These are phyloP conservation scores for Inga laurina DNA, from an alignment of 306 rosid genomes.

Conservation along the genomic window DNA sequence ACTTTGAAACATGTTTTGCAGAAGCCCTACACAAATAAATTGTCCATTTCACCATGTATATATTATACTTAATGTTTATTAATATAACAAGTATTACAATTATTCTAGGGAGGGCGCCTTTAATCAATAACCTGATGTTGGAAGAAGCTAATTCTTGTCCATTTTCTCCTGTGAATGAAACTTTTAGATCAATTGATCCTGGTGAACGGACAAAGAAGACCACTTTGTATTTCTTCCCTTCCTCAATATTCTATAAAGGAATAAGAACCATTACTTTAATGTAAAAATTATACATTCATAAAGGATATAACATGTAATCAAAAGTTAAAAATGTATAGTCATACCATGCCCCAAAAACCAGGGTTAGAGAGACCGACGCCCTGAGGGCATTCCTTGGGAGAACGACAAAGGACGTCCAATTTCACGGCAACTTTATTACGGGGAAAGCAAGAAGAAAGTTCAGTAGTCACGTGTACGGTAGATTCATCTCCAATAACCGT, in stretches of 20 bases:
- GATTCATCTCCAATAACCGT: too few relatives aligned
- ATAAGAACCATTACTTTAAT: background rate
- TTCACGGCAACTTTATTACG: conserved; percentile 58
- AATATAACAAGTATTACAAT: too few relatives aligned
- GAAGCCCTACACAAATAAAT: conserved; percentile 40
- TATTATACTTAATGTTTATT: background rate
- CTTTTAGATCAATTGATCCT: background rate
- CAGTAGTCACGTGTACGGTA: conserved; percentile 41
- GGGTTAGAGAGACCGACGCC: conserved; percentile 52
- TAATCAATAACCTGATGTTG: conserved; percentile 36
- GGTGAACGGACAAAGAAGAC: background rate
- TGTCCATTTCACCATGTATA: too few relatives aligned
- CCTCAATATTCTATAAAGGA: conserved; percentile 49
- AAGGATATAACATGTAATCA: too few relatives aligned
- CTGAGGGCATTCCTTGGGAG: conserved; percentile 44
- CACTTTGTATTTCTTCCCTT: conserved; percentile 21
- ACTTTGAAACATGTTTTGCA: conserved; percentile 36
- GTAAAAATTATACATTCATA: background rate
- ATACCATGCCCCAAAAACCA: conserved; percentile 70
- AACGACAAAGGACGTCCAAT: conserved; percentile 58
- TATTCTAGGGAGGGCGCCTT: background rate
- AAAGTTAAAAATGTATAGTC: background rate
- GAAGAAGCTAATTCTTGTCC: conserved; percentile 41
- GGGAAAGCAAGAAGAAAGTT: conserved; percentile 55
- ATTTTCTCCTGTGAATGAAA: background rate